Percentiles rank a stretch among this genome's conserved stretches.
phyloP scores from a whole-genome alignment of 1,139 yeast genomes.

The Magnusiomyces fungicola region DNA sequence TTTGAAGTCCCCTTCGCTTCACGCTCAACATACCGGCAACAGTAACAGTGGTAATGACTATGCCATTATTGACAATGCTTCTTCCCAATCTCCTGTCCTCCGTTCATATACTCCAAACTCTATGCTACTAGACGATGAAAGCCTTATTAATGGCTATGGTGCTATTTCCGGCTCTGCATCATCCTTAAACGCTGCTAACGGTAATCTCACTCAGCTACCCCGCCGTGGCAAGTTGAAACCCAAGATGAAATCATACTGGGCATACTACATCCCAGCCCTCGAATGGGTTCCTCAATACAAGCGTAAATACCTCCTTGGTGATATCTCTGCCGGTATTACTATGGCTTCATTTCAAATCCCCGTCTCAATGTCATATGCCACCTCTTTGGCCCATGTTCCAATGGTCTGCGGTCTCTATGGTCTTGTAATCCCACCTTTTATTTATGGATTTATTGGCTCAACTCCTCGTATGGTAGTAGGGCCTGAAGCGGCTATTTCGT shows the following conservation, averaged over 20 bases:
- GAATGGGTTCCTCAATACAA: constrained; percentile 71
- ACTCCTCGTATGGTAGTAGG: constrained; percentile 97
- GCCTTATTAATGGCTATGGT: not conserved
- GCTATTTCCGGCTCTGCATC: not conserved
- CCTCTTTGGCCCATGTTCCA: constrained; percentile 85
- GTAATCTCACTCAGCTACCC: constrained; percentile 6
- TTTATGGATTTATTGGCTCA: constrained; percentile 78
- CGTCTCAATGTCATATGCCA: constrained; percentile 78
- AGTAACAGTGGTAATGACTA: constrained; percentile 6
- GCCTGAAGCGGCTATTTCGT: constrained; percentile 89
- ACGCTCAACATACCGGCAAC: constrained; percentile 1
- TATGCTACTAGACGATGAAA: not conserved
- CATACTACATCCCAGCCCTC: constrained; percentile 75
- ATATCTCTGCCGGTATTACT: constrained; percentile 77
- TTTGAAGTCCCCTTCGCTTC: constrained; percentile 1
- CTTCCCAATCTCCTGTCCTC: constrained; percentile 1
- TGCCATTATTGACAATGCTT: not conserved
- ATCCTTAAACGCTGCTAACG: too few relatives aligned
- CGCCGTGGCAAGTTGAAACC: constrained; percentile 15
- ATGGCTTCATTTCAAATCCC: constrained; percentile 91
- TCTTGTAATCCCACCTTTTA: constrained; percentile 72
- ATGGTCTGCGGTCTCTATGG: constrained; percentile 80
- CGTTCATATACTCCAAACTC: not conserved
- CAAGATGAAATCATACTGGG: constrained; percentile 28
- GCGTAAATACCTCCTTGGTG: constrained; percentile 52